phyloP scores from a whole-genome alignment of 2,329 filamentous ascomycete species.

The Paraphoma sp. region DNA sequence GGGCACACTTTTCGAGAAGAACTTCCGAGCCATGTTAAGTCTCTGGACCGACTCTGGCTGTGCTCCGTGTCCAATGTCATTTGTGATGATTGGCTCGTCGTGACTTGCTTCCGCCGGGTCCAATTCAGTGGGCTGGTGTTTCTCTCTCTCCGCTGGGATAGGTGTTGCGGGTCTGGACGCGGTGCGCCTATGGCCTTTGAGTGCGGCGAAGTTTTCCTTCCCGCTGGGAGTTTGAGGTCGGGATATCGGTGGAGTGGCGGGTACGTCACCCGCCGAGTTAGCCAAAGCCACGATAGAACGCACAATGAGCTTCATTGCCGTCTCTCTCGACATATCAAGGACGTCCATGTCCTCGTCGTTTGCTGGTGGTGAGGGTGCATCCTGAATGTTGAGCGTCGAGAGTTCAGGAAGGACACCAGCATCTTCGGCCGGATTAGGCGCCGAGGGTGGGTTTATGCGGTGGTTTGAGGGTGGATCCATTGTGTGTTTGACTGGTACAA shows the following conservation, averaged over 20 bases:
- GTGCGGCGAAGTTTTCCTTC: constrained; percentile 34
- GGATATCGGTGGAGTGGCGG: constrained; percentile 76
- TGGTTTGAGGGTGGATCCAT: constrained; percentile 44
- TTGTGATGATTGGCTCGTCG: constrained; percentile 55
- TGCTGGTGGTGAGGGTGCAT: constrained; percentile 48
- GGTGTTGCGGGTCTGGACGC: constrained; percentile 48
- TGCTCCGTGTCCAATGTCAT: constrained; percentile 65
- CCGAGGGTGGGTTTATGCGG: constrained; percentile 31
- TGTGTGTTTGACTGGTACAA: constrained; percentile 30
- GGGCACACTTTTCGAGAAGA: constrained; percentile 88
- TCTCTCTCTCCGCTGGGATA: constrained; percentile 49
- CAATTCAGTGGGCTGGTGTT: constrained; percentile 48
- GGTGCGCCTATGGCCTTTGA: constrained; percentile 41
- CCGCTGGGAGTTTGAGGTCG: constrained; percentile 64
- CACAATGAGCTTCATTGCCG: constrained; percentile 81
- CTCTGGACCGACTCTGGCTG: constrained; percentile 80
- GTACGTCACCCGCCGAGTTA: constrained; percentile 76
- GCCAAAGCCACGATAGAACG: constrained; percentile 66
- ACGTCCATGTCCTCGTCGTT: constrained; percentile 67
- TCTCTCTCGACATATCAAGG: constrained; percentile 73
- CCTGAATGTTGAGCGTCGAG: constrained; percentile 35
- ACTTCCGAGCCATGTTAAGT: constrained; percentile 85
- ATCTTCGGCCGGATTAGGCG: constrained; percentile 50
- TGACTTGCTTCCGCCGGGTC: constrained; percentile 59
- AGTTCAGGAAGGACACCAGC: constrained; percentile 49